These are phyloP conservation scores for Lolium multiflorum DNA, from an alignment of 176 grass and related monocot species.

Conservation along the genomic window DNA sequence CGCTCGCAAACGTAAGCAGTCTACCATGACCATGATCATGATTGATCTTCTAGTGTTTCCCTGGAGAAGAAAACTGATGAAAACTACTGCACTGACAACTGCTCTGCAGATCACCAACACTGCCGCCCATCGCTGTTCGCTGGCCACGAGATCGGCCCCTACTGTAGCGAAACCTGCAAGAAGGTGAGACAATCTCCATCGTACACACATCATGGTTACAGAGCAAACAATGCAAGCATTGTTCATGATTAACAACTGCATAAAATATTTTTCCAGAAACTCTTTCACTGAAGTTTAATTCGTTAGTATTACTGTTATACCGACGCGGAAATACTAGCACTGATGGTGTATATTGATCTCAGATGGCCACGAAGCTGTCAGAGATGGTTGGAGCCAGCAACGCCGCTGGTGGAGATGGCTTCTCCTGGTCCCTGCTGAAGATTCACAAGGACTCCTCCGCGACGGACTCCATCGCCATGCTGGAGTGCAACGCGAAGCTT, in stretches of 20 bases:
- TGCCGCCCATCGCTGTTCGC: slow-evolving; percentile 57
- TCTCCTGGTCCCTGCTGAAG: slow-evolving; percentile 68
- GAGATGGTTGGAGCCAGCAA: slow-evolving; percentile 59
- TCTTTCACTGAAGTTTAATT: background rate
- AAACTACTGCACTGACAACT: background rate
- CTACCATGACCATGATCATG: background rate
- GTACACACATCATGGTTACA: no score
- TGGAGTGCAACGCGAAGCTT: slow-evolving; percentile 65
- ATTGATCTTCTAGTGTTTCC: background rate
- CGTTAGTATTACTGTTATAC: no score
- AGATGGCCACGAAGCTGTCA: slow-evolving; percentile 62
- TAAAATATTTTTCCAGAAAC: background rate
- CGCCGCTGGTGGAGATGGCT: slow-evolving; percentile 52
- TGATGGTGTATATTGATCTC: background rate
- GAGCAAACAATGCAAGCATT: no score
- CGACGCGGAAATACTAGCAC: no score
- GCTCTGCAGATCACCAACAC: slow-evolving; percentile 60
- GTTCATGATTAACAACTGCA: no score
- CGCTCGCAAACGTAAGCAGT: slow-evolving; percentile 57
- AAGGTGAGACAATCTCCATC: slow-evolving; percentile 45
- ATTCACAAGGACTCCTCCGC: slow-evolving; percentile 40
- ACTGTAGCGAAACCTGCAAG: slow-evolving; percentile 73
- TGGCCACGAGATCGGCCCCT: slow-evolving; percentile 19
- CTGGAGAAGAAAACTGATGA: slow-evolving; percentile 21
- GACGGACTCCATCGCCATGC: background rate